Conservation (phyloP, 805 yeast genomes). For the Limtongia smithiae region DNA sequence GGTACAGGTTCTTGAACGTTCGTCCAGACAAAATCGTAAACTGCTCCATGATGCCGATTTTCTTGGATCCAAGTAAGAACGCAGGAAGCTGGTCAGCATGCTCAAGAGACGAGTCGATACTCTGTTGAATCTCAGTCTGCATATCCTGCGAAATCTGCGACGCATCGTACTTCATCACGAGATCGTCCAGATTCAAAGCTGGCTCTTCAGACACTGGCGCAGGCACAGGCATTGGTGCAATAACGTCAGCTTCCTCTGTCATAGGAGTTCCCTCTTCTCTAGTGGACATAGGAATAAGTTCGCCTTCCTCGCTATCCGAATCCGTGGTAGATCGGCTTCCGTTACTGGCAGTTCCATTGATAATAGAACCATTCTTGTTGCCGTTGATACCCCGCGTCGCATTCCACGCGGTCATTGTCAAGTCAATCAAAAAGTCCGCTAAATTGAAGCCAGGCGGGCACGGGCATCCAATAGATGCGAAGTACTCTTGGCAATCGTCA, state of each 20-base stretch:
- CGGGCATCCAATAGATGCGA: conserved; percentile 65
- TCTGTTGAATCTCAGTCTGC: conserved; percentile 31
- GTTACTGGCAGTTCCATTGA: not conserved
- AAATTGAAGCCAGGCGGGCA: conserved; percentile 90
- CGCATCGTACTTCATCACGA: conserved; percentile 34
- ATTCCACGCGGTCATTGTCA: conserved; percentile 60
- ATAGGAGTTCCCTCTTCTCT: conserved; percentile 9
- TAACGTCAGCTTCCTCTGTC: not conserved
- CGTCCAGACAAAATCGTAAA: conserved; percentile 72
- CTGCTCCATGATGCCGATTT: conserved; percentile 64
- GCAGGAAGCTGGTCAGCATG: conserved; percentile 15
- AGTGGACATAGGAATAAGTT: conserved; percentile 14
- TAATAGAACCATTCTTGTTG: not conserved
- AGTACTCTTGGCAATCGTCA: conserved; percentile 68
- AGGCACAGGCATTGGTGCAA: not conserved
- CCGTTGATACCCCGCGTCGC: conserved; percentile 4
- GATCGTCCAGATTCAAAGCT: conserved; percentile 29
- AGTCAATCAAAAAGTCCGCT: conserved; percentile 81
- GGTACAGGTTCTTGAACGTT: conserved; percentile 85
- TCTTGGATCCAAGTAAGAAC: conserved; percentile 33
- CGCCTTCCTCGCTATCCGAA: conserved; percentile 10
- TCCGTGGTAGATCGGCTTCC: not conserved
- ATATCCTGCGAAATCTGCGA: conserved; percentile 32
- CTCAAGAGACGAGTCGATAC: conserved; percentile 10
- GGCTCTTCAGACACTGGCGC: conserved; percentile 1